phyloP scores from a whole-genome alignment of 2,329 filamentous ascomycete genomes.

The Blastomyces emzantsi region DNA sequence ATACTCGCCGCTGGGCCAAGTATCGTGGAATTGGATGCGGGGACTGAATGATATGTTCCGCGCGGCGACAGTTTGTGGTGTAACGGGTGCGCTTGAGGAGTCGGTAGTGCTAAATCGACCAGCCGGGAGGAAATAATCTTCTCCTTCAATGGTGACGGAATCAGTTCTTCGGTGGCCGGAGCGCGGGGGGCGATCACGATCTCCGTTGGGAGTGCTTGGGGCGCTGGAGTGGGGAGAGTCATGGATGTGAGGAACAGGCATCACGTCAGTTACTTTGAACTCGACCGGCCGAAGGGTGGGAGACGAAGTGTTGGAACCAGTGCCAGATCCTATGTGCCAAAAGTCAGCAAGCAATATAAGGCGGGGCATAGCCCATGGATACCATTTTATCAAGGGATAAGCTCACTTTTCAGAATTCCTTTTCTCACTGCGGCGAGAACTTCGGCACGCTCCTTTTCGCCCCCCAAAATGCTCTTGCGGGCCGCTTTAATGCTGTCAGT shows the following conservation, averaged over 20 bases:
- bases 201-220: constrained; percentile 79
- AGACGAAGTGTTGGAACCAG: constrained; percentile 46
- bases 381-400: not conserved
- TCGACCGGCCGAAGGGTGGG: constrained; percentile 59
- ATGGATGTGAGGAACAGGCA: constrained; percentile 54
- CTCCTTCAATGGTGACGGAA: constrained; percentile 64
- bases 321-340: constrained; percentile 13
- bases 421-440: constrained; percentile 87
- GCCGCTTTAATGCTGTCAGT: not conserved
- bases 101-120: constrained; percentile 61
- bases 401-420: constrained; percentile 85
- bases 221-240: constrained; percentile 79
- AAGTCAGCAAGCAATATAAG: not conserved
- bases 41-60: constrained; percentile 71
- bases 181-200: constrained; percentile 53
- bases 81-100: constrained; percentile 70
- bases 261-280: constrained; percentile 41
- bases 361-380: not conserved
- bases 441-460: constrained; percentile 82
- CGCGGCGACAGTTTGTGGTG: constrained; percentile 48
- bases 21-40: constrained; percentile 89
- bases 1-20: constrained; percentile 92
- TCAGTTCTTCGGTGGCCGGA: constrained; percentile 55
- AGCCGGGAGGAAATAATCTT: constrained; percentile 82
- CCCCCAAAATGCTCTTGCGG: constrained; percentile 79